phyloP scores from a whole-genome alignment of 805 yeast species.

The Metschnikowia cerradonensis region DNA sequence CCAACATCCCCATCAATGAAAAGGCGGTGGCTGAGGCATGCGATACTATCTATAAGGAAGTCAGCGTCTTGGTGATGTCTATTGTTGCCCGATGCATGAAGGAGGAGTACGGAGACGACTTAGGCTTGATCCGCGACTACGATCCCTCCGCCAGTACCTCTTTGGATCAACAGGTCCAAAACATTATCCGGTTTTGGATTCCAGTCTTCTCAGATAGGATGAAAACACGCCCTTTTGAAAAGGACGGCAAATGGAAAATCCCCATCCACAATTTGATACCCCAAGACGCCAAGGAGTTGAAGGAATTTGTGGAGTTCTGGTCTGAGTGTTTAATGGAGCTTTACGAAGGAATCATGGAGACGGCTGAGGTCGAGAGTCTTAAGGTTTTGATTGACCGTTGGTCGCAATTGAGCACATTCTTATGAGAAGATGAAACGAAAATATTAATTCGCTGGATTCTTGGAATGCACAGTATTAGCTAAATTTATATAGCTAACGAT shows the following conservation, averaged over 20 bases:
- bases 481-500: neutral
- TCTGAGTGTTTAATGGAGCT: constrained; percentile 30
- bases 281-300: constrained; percentile 18
- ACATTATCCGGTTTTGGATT: constrained; percentile 35
- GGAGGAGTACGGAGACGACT: constrained; percentile 55
- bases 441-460: neutral
- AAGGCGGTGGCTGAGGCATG: constrained; percentile 11
- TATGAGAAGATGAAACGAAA: no score
- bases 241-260: constrained; percentile 8
- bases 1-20: neutral
- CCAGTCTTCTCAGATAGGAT: constrained; percentile 57
- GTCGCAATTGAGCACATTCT: constrained; percentile 2
- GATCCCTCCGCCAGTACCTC: constrained; percentile 28
- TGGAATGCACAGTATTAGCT: neutral
- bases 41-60: constrained; percentile 36
- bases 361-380: constrained; percentile 19
- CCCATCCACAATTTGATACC: constrained; percentile 16
- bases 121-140: constrained; percentile 47
- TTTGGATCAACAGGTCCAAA: constrained; percentile 41
- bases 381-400: constrained; percentile 14
- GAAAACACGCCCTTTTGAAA: constrained; percentile 19
- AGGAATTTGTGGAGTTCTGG: constrained; percentile 53
- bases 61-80: constrained; percentile 36
- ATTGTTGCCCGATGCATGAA: constrained; percentile 50
- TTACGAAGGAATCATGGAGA: constrained; percentile 7